Evolutionary conservation across 2,329 filamentous ascomycete species (phyloP).

Genomic region (Aureobasidium musti): DNA sequence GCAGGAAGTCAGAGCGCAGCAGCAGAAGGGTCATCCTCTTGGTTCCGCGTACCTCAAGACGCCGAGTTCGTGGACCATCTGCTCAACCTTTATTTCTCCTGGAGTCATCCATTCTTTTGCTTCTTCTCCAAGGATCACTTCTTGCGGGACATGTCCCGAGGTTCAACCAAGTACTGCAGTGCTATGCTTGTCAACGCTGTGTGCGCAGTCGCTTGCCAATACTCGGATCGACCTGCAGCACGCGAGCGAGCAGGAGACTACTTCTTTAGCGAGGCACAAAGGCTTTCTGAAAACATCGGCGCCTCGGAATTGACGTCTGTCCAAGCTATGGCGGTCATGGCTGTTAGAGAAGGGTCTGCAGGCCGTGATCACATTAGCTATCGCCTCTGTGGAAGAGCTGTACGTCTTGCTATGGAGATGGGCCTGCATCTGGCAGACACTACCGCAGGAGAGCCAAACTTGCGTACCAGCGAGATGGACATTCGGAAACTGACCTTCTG

Average conservation of each 20-base stretch:
- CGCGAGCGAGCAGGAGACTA: slow-evolving; percentile 70
- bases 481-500: slow-evolving; percentile 57
- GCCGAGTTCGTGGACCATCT: slow-evolving; percentile 43
- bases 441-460: slow-evolving; percentile 35
- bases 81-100: slow-evolving; percentile 46
- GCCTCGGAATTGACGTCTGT: slow-evolving; percentile 68
- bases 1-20: background rate
- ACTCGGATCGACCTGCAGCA: slow-evolving; percentile 63
- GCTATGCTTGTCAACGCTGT: slow-evolving; percentile 46
- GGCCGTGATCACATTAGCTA: slow-evolving; percentile 72
- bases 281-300: slow-evolving; percentile 60
- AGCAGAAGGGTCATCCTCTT: slow-evolving; percentile 31
- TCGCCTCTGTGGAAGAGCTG: slow-evolving; percentile 70
- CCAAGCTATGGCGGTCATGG: slow-evolving; percentile 75
- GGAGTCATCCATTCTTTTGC: slow-evolving; percentile 74
- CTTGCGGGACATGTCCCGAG: slow-evolving; percentile 63
- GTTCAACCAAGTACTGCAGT: slow-evolving; percentile 66
- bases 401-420: slow-evolving; percentile 71
- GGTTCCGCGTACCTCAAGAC: slow-evolving; percentile 41
- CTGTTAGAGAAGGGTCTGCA: slow-evolving; percentile 67
- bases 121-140: slow-evolving; percentile 73
- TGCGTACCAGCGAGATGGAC: slow-evolving; percentile 49
- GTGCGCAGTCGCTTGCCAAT: slow-evolving; percentile 41
- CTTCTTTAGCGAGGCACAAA: slow-evolving; percentile 70
- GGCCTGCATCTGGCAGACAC: slow-evolving; percentile 60